Evolutionary conservation across 768 basidiomycete genomes (phyloP).

Genomic region (Porphyrellus cyaneotinctus): DNA sequence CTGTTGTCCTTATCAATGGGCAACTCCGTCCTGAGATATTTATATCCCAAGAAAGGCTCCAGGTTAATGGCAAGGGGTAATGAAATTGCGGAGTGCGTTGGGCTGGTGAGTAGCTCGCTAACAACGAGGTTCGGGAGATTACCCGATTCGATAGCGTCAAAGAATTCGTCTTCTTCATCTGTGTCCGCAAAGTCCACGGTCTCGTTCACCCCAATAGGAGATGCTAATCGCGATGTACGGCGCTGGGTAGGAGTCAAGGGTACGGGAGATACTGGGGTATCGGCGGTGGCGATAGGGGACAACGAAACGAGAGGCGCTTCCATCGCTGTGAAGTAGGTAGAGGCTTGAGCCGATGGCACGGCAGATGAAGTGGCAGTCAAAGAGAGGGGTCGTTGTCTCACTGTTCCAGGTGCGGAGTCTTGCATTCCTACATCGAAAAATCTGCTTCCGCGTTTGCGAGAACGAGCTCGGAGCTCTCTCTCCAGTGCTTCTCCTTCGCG

Average conservation of each 20-base stretch:
- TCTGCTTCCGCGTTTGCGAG: slow-evolving; percentile 55
- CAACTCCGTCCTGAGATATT: slow-evolving; percentile 53
- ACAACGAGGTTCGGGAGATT: slow-evolving; percentile 73
- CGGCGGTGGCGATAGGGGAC: neutral
- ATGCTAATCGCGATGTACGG: slow-evolving; percentile 12
- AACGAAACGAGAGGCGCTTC: slow-evolving; percentile 18
- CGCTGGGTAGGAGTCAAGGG: slow-evolving; percentile 24
- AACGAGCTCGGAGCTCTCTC: slow-evolving; percentile 63
- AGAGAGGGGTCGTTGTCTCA: slow-evolving; percentile 23
- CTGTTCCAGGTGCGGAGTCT: slow-evolving; percentile 16
- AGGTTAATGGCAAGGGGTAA: slow-evolving; percentile 35
- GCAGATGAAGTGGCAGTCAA: slow-evolving; percentile 4
- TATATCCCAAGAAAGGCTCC: slow-evolving; percentile 64
- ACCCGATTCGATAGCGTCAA: slow-evolving; percentile 90
- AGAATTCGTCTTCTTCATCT: slow-evolving; percentile 94
- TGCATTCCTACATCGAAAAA: slow-evolving; percentile 41
- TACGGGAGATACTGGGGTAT: slow-evolving; percentile 9
- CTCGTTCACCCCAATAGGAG: slow-evolving; percentile 22
- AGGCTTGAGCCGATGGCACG: slow-evolving; percentile 16
- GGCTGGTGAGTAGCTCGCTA: slow-evolving; percentile 55
- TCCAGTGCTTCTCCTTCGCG: slow-evolving; percentile 83
- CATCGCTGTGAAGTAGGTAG: slow-evolving; percentile 21
- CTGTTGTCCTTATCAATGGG: slow-evolving; percentile 69
- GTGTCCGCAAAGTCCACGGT: slow-evolving; percentile 44
- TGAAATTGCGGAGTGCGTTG: slow-evolving; percentile 32